A percentile compares a stretch with the other conserved stretches of the same genome.
phyloP scores from a whole-genome alignment of 169 alveolate species.

The Cryptosporidium muris region DNA sequence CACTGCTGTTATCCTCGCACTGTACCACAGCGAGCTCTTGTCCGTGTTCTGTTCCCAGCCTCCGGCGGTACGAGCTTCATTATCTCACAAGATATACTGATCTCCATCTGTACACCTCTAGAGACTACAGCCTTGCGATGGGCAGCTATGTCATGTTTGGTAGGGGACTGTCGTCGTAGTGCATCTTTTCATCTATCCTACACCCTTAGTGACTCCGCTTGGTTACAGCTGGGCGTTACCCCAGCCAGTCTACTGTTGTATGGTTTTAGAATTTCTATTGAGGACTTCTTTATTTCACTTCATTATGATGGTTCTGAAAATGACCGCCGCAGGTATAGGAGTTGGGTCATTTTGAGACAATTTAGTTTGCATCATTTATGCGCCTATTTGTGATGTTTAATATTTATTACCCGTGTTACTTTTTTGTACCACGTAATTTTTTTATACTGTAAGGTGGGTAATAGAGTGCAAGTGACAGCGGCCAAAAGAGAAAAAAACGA shows the following conservation, averaged over 20 bases:
- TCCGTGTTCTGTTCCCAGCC: conserved; percentile 74
- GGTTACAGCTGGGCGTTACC: conserved; percentile 72
- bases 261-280: conserved; percentile 10
- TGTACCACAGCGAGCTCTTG: conserved; percentile 70
- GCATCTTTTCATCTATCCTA: conserved; percentile 26
- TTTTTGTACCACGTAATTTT: background rate
- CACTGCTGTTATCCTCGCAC: conserved; percentile 71
- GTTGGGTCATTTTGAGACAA: background rate
- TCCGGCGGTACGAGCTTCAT: conserved; percentile 73
- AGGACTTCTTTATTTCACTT: conserved; percentile 9
- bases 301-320: conserved; percentile 47
- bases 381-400: background rate
- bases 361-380: background rate
- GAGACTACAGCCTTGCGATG: conserved; percentile 72
- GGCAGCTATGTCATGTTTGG: conserved; percentile 36
- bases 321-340: too few species aligned
- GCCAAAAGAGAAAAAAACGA: background rate
- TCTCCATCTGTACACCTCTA: conserved; percentile 64
- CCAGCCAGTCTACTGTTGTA: conserved; percentile 44
- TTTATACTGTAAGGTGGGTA: background rate
- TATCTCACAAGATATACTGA: conserved; percentile 63
- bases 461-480: background rate
- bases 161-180: background rate
- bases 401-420: background rate
- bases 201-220: conserved; percentile 65